Evolutionary conservation across 2,329 filamentous ascomycete genomes (phyloP), one percentile per base, ranked within the genome.

Genomic region (Aspergillus sp.): DNA sequence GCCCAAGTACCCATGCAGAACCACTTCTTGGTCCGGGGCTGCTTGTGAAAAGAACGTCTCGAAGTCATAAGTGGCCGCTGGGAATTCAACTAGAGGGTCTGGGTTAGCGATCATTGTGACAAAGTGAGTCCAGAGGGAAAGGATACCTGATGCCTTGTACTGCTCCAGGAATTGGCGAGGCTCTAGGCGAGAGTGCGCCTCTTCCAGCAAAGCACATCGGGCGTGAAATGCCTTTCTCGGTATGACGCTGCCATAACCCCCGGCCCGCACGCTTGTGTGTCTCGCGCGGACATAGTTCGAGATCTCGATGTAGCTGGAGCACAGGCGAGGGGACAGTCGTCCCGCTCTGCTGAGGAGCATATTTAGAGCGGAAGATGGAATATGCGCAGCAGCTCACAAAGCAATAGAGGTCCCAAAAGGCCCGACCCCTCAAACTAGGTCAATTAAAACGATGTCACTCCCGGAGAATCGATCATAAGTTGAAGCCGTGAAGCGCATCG

Each of bases 1-100:
- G 26, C 87, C 86, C 0, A 96, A 75, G 67, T 93, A 95, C 20
- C 93, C 93, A 72, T 87, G 82, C 0, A 90, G 73, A 0, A 81
- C 80, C 32, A 90, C 80, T 20, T 76, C 69, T 7, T 79, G 67
- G 6, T 72, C 76, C 3, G 70, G 60, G 16, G 67, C 61, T 10
- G 69, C 71, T 49, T 71, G 57, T 5, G 69, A 62, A 36, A 76
- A 61, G 42, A 79, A 71, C 0, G 69, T 68, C 59, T 70, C 64
- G 55, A 79, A 76, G 50, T 74, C 77, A 75, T 71, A 72, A 20
- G 75, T 81, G 24, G 79, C 76, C 18, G 73, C 55, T 2, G 81
- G 80, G 49, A 83, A 83, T 49, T 75, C 69, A 57, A 84, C 80
- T 82, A 60, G 7, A 56, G 59, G n/a, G 56, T 52, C 14, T 47